A percentile compares a stretch with the other conserved stretches of the same genome.
phyloP scores from a whole-genome alignment of 192 early-diverging fungal species.

The Gonapodya sp. region DNA sequence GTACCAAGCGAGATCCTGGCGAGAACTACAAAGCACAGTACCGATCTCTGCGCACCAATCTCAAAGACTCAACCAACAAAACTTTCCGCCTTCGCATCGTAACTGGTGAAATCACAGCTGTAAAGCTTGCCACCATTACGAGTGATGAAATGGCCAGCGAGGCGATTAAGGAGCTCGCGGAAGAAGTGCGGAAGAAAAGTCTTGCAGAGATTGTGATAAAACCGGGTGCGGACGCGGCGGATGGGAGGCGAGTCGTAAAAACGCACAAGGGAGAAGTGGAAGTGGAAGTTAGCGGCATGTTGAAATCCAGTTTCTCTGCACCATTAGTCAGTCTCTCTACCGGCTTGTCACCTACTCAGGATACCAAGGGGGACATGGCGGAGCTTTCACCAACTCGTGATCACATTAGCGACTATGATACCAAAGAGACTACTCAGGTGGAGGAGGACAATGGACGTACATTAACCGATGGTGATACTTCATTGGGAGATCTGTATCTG shows the following conservation, averaged over 20 bases:
- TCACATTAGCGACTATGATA: not conserved
- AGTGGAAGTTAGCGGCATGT: not conserved
- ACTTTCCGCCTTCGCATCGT: not conserved
- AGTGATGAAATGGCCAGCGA: not conserved
- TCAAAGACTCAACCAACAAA: not conserved
- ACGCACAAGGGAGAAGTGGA: slow-evolving; percentile 8
- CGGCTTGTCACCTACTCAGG: not conserved
- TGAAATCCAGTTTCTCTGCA: not conserved
- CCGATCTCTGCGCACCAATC: not conserved
- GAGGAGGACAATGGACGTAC: not conserved
- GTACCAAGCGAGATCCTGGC: not conserved
- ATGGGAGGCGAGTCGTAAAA: not conserved
- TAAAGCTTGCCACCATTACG: not conserved
- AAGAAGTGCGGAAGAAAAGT: slow-evolving; percentile 1
- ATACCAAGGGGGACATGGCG: not conserved
- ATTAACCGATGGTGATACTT: not conserved
- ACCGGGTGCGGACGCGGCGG: not conserved
- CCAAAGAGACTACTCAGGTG: not conserved
- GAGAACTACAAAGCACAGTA: slow-evolving; percentile 9
- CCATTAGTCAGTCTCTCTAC: not conserved
- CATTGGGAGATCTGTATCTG: not conserved
- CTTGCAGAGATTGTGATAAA: not conserved
- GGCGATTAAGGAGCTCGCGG: not conserved
- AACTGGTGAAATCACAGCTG: not conserved
- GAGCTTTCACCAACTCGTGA: not conserved